phyloP scores from a whole-genome alignment of 306 rosid species.

The Morella rubra region DNA sequence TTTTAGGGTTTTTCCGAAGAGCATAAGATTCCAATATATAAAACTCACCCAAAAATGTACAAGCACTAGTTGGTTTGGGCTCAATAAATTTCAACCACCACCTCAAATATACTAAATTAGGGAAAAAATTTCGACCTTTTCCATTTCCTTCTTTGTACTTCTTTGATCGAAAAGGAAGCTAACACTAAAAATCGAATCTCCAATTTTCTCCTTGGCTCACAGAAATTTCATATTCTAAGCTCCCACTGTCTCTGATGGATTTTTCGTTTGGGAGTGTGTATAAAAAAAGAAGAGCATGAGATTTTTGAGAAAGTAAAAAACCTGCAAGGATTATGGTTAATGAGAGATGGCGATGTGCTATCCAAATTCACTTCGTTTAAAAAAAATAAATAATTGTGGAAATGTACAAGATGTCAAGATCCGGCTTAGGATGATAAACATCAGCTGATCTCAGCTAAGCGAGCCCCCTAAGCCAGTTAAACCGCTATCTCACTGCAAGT shows the following conservation, averaged over 20 bases:
- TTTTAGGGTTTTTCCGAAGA: no score
- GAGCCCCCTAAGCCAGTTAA: conserved; percentile 21
- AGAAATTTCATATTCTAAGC: neutral
- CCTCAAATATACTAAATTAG: neutral
- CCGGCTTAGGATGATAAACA: conserved; percentile 21
- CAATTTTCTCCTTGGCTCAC: neutral
- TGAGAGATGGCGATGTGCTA: conserved; percentile 13
- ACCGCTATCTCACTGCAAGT: neutral
- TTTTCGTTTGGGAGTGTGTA: no score
- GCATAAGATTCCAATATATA: no score
- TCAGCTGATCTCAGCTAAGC: conserved; percentile 7
- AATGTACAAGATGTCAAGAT: conserved; percentile 70
- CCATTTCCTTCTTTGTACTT: neutral
- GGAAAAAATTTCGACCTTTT: neutral
- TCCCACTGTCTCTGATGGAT: neutral
- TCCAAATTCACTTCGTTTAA: conserved; percentile 35
- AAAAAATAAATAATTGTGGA: conserved; percentile 34
- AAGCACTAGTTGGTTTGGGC: no score
- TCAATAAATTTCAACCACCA: no score
- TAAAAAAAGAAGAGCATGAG: neutral
- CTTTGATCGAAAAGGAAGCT: neutral
- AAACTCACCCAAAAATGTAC: no score
- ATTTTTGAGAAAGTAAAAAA: neutral
- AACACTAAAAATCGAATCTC: neutral
- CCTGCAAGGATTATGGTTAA: neutral